A percentile compares a stretch with the other conserved stretches of the same genome.
phyloP scores from a whole-genome alignment of 2,329 filamentous ascomycete genomes.

The Blumeriella jaapii region DNA sequence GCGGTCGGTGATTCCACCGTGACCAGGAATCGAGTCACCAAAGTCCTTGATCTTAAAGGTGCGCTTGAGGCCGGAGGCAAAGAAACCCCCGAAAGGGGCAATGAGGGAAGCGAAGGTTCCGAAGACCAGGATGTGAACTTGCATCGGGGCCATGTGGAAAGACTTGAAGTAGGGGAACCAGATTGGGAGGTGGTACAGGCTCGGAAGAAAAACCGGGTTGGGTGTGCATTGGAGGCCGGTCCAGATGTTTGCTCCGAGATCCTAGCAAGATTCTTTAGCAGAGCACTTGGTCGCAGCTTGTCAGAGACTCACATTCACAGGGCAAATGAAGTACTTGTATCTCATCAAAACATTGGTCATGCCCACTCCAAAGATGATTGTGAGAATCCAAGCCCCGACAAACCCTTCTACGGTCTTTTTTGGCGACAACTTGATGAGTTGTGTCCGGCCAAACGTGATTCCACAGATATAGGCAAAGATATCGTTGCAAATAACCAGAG shows the following conservation, averaged over 20 bases:
- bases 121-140: constrained; percentile 83
- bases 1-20: constrained; percentile 94
- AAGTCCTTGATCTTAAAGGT: constrained; percentile 99
- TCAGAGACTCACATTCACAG: constrained; percentile 59
- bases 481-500: constrained; percentile 95
- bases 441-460: constrained; percentile 91
- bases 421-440: constrained; percentile 93
- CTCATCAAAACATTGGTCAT: constrained; percentile 77
- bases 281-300: neutral
- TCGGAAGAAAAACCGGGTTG: constrained; percentile 82
- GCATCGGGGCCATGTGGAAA: constrained; percentile 74
- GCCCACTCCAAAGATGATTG: constrained; percentile 70
- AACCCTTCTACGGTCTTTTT: constrained; percentile 99
- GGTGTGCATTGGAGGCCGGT: constrained; percentile 81
- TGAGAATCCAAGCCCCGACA: constrained; percentile 92
- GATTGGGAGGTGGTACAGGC: constrained; percentile 60
- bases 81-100: constrained; percentile 95
- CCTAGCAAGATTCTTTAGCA: constrained; percentile 31
- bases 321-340: constrained; percentile 97
- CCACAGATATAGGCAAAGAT: constrained; percentile 98
- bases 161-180: constrained; percentile 62
- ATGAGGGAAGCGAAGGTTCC: constrained; percentile 93
- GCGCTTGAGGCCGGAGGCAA: constrained; percentile 91
- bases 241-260: constrained; percentile 86
- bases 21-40: constrained; percentile 92